These are phyloP conservation scores for Gnomoniopsis smithogilvyi DNA, from an alignment of 2,329 filamentous ascomycete species.

Conservation along the genomic window DNA sequence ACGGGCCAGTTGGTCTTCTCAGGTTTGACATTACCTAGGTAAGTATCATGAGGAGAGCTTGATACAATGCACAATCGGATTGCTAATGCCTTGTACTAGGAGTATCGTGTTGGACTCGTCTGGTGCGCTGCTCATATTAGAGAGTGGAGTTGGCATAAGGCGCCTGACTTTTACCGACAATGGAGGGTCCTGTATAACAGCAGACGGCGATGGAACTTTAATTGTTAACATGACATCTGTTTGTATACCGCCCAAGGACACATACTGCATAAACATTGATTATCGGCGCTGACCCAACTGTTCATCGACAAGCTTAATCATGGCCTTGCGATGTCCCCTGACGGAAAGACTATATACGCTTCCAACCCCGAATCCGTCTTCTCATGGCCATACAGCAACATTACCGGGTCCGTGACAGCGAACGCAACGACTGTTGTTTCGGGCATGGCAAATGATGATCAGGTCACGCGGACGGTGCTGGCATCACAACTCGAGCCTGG, in stretches of 20 bases:
- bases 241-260: slow-evolving; percentile 19
- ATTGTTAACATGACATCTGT: slow-evolving; percentile 35
- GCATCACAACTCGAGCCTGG: slow-evolving; percentile 48
- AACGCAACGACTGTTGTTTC: slow-evolving; percentile 47
- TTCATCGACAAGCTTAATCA: slow-evolving; percentile 40
- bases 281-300: neutral
- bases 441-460: slow-evolving; percentile 56
- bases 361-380: slow-evolving; percentile 54
- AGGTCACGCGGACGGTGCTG: slow-evolving; percentile 61
- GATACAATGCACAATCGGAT: neutral
- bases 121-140: slow-evolving; percentile 42
- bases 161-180: slow-evolving; percentile 39
- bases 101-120: slow-evolving; percentile 41
- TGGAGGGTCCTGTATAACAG: slow-evolving; percentile 37
- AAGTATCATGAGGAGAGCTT: neutral
- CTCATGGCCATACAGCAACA: slow-evolving; percentile 58
- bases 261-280: no score
- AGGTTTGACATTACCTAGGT: slow-evolving; percentile 38
- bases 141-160: slow-evolving; percentile 40
- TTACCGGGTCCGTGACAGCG: slow-evolving; percentile 38
- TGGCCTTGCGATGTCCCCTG: slow-evolving; percentile 42
- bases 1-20: slow-evolving; percentile 40
- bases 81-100: neutral
- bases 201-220: neutral
- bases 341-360: slow-evolving; percentile 45